Evolutionary conservation across 441 rosid species (phyloP).

Genomic region (Corymbia citriodora): DNA sequence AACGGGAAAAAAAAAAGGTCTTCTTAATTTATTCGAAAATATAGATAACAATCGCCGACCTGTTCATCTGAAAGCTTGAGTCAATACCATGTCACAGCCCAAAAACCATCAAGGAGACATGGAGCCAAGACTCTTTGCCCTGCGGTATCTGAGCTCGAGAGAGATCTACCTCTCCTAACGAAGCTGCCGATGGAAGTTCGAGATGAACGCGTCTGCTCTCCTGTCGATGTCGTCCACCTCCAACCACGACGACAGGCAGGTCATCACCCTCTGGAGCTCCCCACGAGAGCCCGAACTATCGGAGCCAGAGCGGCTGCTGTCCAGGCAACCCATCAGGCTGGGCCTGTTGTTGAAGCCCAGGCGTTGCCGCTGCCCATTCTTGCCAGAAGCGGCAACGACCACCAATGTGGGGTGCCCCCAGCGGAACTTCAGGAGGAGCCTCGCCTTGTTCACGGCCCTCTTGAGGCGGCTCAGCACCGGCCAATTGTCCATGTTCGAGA

Average conservation of each 20-base stretch:
- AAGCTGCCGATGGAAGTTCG: slow-evolving; percentile 2
- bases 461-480: neutral
- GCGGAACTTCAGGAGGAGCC: neutral
- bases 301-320: neutral
- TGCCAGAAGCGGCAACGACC: neutral
- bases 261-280: neutral
- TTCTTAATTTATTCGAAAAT: neutral
- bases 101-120: neutral
- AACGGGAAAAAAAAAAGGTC: neutral
- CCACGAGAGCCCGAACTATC: neutral
- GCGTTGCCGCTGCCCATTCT: neutral
- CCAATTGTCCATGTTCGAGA: neutral
- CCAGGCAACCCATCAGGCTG: neutral
- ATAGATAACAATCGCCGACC: neutral
- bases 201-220: slow-evolving; percentile 5
- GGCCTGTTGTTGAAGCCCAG: neutral
- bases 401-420: neutral
- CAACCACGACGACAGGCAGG: neutral
- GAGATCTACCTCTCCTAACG: slow-evolving; percentile 7
- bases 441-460: slow-evolving; percentile 3
- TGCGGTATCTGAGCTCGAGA: slow-evolving; percentile 1
- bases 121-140: neutral
- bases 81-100: neutral
- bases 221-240: neutral
- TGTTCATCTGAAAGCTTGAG: neutral